phyloP scores from a whole-genome alignment of 208 protist species.

The Leishmania mexicana region DNA sequence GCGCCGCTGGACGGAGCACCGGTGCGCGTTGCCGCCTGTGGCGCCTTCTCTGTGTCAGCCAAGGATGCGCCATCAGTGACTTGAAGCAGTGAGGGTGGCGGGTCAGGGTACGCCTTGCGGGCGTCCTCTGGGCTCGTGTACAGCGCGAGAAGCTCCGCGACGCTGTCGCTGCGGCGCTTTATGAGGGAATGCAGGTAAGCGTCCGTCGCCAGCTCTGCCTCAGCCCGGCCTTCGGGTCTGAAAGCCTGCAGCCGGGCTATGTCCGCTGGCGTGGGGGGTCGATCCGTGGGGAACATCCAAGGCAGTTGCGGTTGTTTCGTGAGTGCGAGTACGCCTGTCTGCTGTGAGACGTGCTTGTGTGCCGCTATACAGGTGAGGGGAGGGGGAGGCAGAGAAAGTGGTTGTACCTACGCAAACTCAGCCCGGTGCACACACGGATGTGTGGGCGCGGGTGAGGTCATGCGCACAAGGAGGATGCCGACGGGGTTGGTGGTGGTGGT shows the following conservation, averaged over 20 bases:
- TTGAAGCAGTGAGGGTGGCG: constrained; percentile 25
- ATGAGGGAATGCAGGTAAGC: constrained; percentile 7
- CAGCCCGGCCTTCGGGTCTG: background rate
- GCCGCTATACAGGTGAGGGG: background rate
- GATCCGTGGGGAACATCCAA: constrained; percentile 24
- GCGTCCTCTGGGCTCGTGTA: constrained; percentile 47
- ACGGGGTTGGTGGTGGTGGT: background rate
- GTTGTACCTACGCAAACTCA: background rate
- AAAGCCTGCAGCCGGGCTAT: constrained; percentile 23
- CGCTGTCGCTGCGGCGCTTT: constrained; percentile 3
- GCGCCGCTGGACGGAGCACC: constrained; percentile 1
- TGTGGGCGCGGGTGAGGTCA: background rate
- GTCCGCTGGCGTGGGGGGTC: constrained; percentile 11
- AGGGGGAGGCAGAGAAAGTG: background rate
- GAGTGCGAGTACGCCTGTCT: background rate
- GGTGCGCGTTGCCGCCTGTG: background rate
- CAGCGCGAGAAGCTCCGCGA: constrained; percentile 35
- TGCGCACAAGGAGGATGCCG: constrained; percentile 2
- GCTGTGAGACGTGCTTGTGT: background rate
- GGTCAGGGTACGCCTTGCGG: constrained; percentile 40
- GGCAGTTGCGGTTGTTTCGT: background rate
- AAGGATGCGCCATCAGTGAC: background rate
- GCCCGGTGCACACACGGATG: background rate
- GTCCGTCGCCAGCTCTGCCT: constrained; percentile 7
- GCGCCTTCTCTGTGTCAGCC: background rate